Conservation (phyloP, 495 filamentous ascomycete genomes). For the Chaetomium tenue region DNA sequence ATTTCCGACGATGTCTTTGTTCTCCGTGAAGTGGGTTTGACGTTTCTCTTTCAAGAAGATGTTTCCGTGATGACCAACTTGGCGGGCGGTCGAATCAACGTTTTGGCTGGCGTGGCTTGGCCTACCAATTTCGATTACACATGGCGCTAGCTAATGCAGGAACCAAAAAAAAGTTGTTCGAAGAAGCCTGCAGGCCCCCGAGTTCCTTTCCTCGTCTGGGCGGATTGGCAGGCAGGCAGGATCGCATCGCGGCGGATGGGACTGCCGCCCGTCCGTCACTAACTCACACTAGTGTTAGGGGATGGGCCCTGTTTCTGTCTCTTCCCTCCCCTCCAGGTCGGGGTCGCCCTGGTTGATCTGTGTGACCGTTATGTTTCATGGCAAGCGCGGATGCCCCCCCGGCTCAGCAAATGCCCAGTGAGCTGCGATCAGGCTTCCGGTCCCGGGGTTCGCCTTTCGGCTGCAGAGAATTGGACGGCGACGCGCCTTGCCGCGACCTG, state of each 20-base stretch:
- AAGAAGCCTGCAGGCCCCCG: not conserved
- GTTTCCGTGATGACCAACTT: constrained; percentile 2
- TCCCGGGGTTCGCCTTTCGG: not conserved
- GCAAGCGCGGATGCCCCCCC: not conserved
- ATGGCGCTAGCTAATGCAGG: constrained; percentile 24
- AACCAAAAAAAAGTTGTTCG: not conserved
- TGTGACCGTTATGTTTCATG: constrained; percentile 13
- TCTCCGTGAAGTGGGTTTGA: not conserved
- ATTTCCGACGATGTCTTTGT: not conserved
- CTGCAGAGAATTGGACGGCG: constrained; percentile 2
- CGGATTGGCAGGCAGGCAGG: too few relatives aligned
- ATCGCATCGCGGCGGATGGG: not conserved
- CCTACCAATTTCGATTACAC: not conserved
- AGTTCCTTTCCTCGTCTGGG: too few relatives aligned
- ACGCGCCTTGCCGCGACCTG: constrained; percentile 4
- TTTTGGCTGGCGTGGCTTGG: not conserved
- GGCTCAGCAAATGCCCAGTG: not conserved
- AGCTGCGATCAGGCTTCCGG: not conserved
- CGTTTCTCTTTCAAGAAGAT: not conserved
- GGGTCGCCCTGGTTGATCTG: not conserved
- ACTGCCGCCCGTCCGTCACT: too few relatives aligned
- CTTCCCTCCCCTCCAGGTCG: not conserved
- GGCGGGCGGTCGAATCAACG: constrained; percentile 5
- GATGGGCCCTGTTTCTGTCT: not conserved
- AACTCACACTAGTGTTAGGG: too few relatives aligned